Percentiles rank a stretch among this genome's conserved stretches.
These are phyloP conservation scores for Thalia dealbata DNA, from an alignment of 176 grass and related monocot species.

Conservation along the genomic window DNA sequence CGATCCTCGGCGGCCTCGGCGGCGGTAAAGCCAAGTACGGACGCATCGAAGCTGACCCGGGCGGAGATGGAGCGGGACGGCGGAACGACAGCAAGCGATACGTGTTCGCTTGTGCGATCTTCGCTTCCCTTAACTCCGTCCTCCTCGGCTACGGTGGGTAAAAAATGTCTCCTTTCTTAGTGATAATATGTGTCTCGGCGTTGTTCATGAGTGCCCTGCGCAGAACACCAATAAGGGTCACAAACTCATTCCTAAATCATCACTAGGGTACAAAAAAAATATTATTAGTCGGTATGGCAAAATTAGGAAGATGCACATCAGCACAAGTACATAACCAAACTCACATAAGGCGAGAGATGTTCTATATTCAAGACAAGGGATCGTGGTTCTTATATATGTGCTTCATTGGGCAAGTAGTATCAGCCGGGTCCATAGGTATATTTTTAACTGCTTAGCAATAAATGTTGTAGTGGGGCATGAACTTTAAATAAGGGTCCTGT, in stretches of 20 bases:
- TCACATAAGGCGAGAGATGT: too few relatives aligned
- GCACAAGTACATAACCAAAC: too few relatives aligned
- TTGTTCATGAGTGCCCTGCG: too few relatives aligned
- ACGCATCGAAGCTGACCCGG: slow-evolving; percentile 39
- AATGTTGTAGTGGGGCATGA: background rate
- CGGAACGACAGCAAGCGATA: slow-evolving; percentile 33
- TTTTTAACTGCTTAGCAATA: background rate
- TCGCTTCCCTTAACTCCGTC: slow-evolving; percentile 75
- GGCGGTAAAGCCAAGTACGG: slow-evolving; percentile 23
- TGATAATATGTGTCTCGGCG: too few relatives aligned
- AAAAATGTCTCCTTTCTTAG: background rate
- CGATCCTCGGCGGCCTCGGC: slow-evolving; percentile 4
- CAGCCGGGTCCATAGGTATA: background rate
- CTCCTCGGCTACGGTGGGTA: slow-evolving; percentile 84
- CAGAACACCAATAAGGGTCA: too few relatives aligned
- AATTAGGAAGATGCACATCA: too few relatives aligned
- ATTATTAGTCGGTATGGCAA: too few relatives aligned
- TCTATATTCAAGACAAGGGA: too few relatives aligned
- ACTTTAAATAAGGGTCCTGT: background rate
- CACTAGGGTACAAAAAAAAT: too few relatives aligned
- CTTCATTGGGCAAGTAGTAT: background rate
- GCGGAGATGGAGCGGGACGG: background rate
- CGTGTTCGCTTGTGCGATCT: slow-evolving; percentile 59
- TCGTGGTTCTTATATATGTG: background rate
- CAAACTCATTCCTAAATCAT: too few relatives aligned